Conservation (phyloP, 2,329 filamentous ascomycete species). For the Neocatenulostroma microsporum region DNA sequence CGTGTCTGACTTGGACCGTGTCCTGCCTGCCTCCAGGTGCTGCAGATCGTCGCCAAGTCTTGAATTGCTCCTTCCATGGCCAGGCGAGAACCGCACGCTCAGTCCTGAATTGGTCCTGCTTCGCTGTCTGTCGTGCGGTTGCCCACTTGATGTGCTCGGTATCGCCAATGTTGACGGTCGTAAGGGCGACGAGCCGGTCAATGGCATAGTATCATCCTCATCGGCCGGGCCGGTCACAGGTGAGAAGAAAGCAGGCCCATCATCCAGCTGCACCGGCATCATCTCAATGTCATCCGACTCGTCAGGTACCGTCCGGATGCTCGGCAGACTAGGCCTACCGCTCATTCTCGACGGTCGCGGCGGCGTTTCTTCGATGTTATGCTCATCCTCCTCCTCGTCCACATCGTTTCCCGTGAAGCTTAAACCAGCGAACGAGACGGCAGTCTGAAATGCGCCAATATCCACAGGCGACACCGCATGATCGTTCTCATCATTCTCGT, state of each 20-base stretch:
- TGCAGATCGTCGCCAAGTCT: conserved; percentile 54
- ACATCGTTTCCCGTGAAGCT: conserved; percentile 34
- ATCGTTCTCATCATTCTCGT: conserved; percentile 31
- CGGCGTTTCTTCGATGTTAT: conserved; percentile 14
- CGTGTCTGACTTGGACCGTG: conserved; percentile 37
- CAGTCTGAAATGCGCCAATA: conserved; percentile 40
- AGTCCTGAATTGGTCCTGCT: conserved; percentile 35
- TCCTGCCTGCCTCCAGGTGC: conserved; percentile 52
- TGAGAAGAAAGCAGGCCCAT: conserved; percentile 49
- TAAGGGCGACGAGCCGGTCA: conserved; percentile 50
- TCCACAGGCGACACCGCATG: conserved; percentile 42
- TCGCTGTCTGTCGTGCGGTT: conserved; percentile 41
- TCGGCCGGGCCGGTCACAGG: conserved; percentile 29
- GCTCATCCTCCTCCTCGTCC: conserved; percentile 15
- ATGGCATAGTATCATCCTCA: conserved; percentile 52
- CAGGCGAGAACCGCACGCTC: conserved; percentile 42
- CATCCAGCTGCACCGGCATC: conserved; percentile 44
- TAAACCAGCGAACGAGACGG: conserved; percentile 42
- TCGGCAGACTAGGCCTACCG: conserved; percentile 22
- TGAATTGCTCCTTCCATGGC: conserved; percentile 32
- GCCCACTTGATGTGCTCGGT: conserved; percentile 32
- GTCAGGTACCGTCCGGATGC: conserved; percentile 21
- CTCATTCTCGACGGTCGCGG: conserved; percentile 12
- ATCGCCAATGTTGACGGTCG: conserved; percentile 49
- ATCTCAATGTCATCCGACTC: conserved; percentile 23